phyloP scores from a whole-genome alignment of 73 alveolate species.

The Tetrahymena malaccensis region DNA sequence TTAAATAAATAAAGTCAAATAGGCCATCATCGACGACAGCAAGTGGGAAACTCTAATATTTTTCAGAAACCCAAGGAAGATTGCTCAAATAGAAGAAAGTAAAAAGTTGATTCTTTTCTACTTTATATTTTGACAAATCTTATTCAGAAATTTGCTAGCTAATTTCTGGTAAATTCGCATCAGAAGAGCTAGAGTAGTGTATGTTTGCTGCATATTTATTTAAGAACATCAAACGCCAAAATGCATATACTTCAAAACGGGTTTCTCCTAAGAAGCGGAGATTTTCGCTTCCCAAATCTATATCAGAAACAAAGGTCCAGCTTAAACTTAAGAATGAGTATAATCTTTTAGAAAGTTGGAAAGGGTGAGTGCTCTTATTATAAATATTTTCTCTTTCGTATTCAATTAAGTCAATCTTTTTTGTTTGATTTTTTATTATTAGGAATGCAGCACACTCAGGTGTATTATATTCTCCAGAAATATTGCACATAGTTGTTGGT shows the following conservation, averaged over 20 bases:
- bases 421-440: constrained; percentile 20
- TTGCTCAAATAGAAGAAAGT: constrained; percentile 14
- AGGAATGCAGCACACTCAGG: constrained; percentile 35
- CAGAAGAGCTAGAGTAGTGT: not conserved
- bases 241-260: constrained; percentile 36
- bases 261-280: constrained; percentile 35
- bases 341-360: not conserved
- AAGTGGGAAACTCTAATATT: constrained; percentile 17
- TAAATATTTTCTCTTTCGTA: constrained; percentile 12
- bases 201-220: constrained; percentile 23
- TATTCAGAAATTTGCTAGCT: not conserved
- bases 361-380: not conserved
- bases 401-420: constrained; percentile 11
- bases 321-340: constrained; percentile 10
- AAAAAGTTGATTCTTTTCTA: not conserved
- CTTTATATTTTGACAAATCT: not conserved
- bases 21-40: constrained; percentile 24
- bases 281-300: constrained; percentile 23
- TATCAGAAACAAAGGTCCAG: constrained; percentile 31
- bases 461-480: not conserved
- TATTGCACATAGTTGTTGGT: constrained; percentile 10
- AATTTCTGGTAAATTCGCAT: not conserved
- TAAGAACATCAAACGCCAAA: constrained; percentile 22
- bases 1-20: constrained; percentile 13
- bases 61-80: constrained; percentile 25